These are phyloP conservation scores for Harringtonia aguacate DNA, from an alignment of 2,329 filamentous ascomycete genomes.

Conservation along the genomic window DNA sequence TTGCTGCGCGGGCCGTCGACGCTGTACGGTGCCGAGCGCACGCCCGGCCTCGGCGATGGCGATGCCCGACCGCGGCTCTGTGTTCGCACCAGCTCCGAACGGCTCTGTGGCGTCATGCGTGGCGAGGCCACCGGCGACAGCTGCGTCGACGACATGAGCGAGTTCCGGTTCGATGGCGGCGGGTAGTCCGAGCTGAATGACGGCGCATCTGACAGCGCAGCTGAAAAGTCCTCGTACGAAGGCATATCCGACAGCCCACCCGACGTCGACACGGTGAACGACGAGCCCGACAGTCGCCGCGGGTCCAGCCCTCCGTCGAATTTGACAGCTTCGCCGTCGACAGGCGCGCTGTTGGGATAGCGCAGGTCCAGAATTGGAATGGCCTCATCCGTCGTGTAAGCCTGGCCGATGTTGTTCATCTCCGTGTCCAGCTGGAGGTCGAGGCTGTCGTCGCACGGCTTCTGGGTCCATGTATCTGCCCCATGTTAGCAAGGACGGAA, in stretches of 20 bases:
- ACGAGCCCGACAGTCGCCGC: conserved; percentile 60
- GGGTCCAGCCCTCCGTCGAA: conserved; percentile 43
- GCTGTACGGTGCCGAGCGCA: conserved; percentile 60
- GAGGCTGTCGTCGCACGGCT: conserved; percentile 44
- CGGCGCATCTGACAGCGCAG: conserved; percentile 54
- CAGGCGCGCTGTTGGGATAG: conserved; percentile 30
- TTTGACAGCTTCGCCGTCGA: conserved; percentile 39
- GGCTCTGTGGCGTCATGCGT: conserved; percentile 49
- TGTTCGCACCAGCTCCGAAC: conserved; percentile 50
- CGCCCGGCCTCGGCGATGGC: conserved; percentile 56
- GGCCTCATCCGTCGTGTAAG: conserved; percentile 51
- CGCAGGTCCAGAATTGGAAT: conserved; percentile 52
- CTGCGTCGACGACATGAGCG: conserved; percentile 59
- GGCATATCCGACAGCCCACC: conserved; percentile 56
- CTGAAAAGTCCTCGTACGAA: conserved; percentile 61
- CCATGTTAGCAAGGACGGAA: not conserved
- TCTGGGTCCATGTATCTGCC: conserved; percentile 39
- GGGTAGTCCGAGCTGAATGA: conserved; percentile 59
- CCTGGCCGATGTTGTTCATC: conserved; percentile 43
- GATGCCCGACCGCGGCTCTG: conserved; percentile 61
- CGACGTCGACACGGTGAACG: conserved; percentile 60
- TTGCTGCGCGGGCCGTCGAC: conserved; percentile 59
- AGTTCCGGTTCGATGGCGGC: conserved; percentile 55
- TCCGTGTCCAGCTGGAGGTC: conserved; percentile 39
- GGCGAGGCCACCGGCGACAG: conserved; percentile 65